A percentile compares a stretch with the other conserved stretches of the same genome.
phyloP scores from a whole-genome alignment of 176 grass and related monocot genomes.

The Triticum aestivum region IWGSC_CS_RefSeq_v2.1 NC_057797.1:53983870-53984369 shows the following conservation, averaged over 20 bases:
- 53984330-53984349: too few relatives aligned
- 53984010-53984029: background rate
- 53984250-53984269: too few relatives aligned
- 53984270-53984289: too few relatives aligned
- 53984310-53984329: background rate
- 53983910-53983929: conserved; percentile 8
- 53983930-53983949: background rate
- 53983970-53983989: background rate
- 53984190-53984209: background rate
- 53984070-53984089: background rate
- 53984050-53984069: background rate
- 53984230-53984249: too few relatives aligned
- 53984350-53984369: too few relatives aligned
- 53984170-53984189: background rate
- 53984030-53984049: background rate
- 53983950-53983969: background rate
- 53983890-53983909: background rate
- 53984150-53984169: background rate
- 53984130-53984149: background rate
- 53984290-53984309: background rate
- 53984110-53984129: background rate
- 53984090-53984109: background rate
- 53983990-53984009: conserved; percentile 13
- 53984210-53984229: too few relatives aligned
- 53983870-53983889: background rate